Evolutionary conservation across 129 eudicot species (phyloP).

Genomic region (Daucus carota): DNA sequence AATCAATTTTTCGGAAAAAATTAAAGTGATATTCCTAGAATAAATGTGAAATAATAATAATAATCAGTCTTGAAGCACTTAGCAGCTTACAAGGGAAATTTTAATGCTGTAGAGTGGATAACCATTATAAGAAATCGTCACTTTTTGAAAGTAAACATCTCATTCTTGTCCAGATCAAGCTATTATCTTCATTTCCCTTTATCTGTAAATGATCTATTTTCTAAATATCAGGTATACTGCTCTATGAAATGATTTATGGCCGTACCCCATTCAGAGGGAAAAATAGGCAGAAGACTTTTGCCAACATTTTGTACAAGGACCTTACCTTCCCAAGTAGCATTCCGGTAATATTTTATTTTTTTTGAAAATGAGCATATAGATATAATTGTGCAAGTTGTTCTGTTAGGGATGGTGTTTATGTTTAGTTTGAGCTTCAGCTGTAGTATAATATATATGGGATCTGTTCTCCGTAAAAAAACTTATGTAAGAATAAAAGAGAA

Average conservation of each 20-base stretch:
- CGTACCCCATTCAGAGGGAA: constrained; percentile 97
- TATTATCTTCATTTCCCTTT: neutral
- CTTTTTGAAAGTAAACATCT: neutral
- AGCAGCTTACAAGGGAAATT: neutral
- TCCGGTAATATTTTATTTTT: constrained; percentile 45
- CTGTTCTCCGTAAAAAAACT: neutral
- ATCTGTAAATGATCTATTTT: neutral
- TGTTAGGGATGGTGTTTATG: neutral
- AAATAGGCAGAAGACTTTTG: constrained; percentile 91
- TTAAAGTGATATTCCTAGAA: neutral
- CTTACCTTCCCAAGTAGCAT: constrained; percentile 98
- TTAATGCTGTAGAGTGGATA: neutral
- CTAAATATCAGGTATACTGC: constrained; percentile 52
- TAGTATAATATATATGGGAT: neutral
- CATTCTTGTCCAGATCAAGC: neutral
- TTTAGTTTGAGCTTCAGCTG: neutral
- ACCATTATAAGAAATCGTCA: neutral
- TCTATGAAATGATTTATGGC: constrained; percentile 92
- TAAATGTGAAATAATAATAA: neutral
- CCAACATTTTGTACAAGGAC: constrained; percentile 92
- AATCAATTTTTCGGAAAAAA: neutral
- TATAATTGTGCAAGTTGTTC: neutral
- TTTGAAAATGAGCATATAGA: neutral
- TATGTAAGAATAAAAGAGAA: neutral
- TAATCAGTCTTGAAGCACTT: neutral